Evolutionary conservation across 805 yeast species (phyloP).

Genomic region (Candida silvicultrix): DNA sequence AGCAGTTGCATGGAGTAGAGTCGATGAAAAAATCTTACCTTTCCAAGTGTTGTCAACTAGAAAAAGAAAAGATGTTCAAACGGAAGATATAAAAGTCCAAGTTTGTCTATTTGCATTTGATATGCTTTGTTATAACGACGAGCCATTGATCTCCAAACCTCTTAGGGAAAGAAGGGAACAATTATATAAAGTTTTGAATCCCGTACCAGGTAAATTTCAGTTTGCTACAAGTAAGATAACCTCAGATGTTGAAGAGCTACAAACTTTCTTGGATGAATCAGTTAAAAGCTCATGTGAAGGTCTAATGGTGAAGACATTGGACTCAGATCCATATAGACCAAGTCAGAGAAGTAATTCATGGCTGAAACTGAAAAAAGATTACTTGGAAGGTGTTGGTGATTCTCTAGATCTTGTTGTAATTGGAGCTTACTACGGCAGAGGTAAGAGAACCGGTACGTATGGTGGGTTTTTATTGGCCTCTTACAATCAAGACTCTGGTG

Average conservation of each 20-base stretch:
- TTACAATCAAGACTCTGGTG: conserved; percentile 86
- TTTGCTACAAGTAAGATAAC: conserved; percentile 75
- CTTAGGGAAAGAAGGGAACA: conserved; percentile 64
- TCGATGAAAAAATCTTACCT: conserved; percentile 73
- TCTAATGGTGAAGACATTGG: conserved; percentile 85
- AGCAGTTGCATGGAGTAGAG: conserved; percentile 95
- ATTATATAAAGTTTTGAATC: conserved; percentile 48
- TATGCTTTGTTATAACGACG: conserved; percentile 66
- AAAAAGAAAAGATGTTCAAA: conserved; percentile 88
- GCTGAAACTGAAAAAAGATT: conserved; percentile 93
- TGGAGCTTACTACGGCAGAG: conserved; percentile 91
- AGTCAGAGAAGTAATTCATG: conserved; percentile 92
- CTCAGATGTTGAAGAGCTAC: conserved; percentile 66
- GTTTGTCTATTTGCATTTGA: conserved; percentile 94
- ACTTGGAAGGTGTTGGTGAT: conserved; percentile 92
- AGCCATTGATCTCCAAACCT: conserved; percentile 59
- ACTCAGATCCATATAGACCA: conserved; percentile 87
- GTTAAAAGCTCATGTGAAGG: conserved; percentile 93
- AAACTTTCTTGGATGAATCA: conserved; percentile 79
- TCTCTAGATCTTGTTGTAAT: conserved; percentile 88
- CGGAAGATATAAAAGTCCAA: conserved; percentile 80
- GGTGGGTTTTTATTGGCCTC: conserved; percentile 93
- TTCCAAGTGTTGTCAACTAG: conserved; percentile 91
- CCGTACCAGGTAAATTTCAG: conserved; percentile 70
- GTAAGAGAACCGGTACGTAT: conserved; percentile 90